Evolutionary conservation across 257 asterid genomes (phyloP), one percentile per base, ranked within the genome.

Genomic region (Nicotiana undulata): DNA sequence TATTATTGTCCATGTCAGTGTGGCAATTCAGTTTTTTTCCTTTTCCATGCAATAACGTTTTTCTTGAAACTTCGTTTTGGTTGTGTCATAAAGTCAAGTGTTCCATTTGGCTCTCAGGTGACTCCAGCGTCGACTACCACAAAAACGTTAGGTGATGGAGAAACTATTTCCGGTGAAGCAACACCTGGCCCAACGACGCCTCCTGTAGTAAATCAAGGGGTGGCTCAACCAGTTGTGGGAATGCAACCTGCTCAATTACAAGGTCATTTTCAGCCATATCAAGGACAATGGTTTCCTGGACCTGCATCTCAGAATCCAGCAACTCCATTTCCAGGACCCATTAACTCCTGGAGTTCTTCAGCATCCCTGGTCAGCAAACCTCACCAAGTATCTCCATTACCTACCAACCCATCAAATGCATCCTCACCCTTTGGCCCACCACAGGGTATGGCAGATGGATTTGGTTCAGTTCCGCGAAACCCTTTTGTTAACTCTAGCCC

Each of bases 251-350:
- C 86, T 82, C 88, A 67, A 13, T 63, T 85, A 34, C 93, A 79
- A 22, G 88, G 88, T 81, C 87, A 87, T 83, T 89, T 86, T 80
- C 91, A 85, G 65, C 92, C 87, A 81, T 83, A 85, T 80, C 87
- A 85, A 83, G 92, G 88, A 58, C 29, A 93, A 74, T 95, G 97
- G 98, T 88, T 87, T 88, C 81, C 89, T 75, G 49, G 81, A 63
- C 91, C 86, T 60, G 86, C 86, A 76, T 58, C 85, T 84, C 95
- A 85, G 76, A 82, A 67, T 75, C 82, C 86, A 46, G n/a, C 81
- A 18, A 75, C 81, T 82, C 84, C 63, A 63, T 81, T 85, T 60
- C 52, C 92, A 80, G 86, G 88, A 82, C 83, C 84, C 49, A 58
- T 75, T 65, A 53, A 70, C 77, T 81, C 86, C 12, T 26, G 83